Conservation (phyloP, 257 asterid genomes). For the Nicotiana otophora region DNA sequence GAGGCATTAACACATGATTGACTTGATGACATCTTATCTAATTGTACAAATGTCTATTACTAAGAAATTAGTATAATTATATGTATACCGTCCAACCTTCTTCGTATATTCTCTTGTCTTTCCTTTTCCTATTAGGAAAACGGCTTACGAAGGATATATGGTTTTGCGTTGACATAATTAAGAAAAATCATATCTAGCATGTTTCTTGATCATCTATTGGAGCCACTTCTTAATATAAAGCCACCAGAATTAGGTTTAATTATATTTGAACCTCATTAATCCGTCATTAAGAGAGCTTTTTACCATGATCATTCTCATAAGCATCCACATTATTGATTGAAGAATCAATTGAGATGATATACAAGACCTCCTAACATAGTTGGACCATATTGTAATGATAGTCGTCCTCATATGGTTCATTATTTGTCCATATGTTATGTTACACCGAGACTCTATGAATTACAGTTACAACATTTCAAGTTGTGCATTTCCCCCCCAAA, state of each 20-base stretch:
- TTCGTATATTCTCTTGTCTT: not conserved
- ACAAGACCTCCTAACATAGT: not conserved
- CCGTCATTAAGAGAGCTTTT: not conserved
- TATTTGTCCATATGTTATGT: not conserved
- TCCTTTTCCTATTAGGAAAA: not conserved
- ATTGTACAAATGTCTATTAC: not conserved
- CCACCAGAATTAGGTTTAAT: too few species aligned
- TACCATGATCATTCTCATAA: not conserved
- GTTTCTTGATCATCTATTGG: not conserved
- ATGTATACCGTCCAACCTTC: not conserved
- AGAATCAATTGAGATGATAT: not conserved
- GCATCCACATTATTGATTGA: not conserved
- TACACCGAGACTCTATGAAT: too few species aligned
- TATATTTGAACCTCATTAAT: not conserved
- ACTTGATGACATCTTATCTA: not conserved
- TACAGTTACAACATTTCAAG: too few species aligned
- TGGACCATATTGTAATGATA: not conserved
- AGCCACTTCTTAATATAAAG: not conserved
- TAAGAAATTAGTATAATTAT: not conserved
- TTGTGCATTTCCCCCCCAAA: too few species aligned
- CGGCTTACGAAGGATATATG: not conserved
- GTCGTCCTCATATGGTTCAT: not conserved
- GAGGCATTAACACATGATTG: conserved; percentile 26
- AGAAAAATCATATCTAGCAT: not conserved
- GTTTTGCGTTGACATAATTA: not conserved